Percentiles rank a stretch among this genome's conserved stretches.
These are phyloP conservation scores for Amanita inopinata DNA, from an alignment of 768 basidiomycete species.

Conservation along the genomic window DNA sequence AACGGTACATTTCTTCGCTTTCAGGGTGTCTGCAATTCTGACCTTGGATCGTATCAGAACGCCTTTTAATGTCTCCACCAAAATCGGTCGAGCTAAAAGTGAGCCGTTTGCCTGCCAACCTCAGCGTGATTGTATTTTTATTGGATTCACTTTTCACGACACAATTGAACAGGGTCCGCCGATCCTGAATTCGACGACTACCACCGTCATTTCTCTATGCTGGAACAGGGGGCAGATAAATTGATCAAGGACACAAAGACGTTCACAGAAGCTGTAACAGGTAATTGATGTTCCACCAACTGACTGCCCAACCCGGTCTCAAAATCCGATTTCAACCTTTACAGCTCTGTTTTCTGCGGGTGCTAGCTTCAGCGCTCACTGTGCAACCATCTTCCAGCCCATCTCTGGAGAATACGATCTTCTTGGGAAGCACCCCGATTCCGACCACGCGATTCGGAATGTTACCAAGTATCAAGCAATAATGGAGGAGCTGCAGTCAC, in stretches of 20 bases:
- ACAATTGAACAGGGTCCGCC: constrained; percentile 43
- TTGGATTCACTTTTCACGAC: background rate
- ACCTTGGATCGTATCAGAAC: constrained; percentile 42
- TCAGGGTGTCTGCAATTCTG: background rate
- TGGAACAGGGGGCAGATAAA: constrained; percentile 82
- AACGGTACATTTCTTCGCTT: constrained; percentile 40
- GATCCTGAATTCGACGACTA: constrained; percentile 91
- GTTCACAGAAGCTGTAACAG: constrained; percentile 74
- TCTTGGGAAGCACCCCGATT: constrained; percentile 66
- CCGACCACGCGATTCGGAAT: constrained; percentile 68
- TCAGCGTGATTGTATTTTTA: background rate
- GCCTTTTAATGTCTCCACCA: constrained; percentile 81
- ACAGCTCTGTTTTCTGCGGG: constrained; percentile 61
- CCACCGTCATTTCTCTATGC: constrained; percentile 59
- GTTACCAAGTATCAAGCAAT: constrained; percentile 61
- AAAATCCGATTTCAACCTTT: constrained; percentile 3
- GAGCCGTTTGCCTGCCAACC: constrained; percentile 18
- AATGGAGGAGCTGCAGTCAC: constrained; percentile 75
- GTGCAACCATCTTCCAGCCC: constrained; percentile 53
- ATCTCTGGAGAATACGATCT: constrained; percentile 72
- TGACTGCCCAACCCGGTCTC: background rate
- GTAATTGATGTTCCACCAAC: constrained; percentile 24
- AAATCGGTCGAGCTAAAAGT: constrained; percentile 93
- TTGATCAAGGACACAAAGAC: constrained; percentile 85
- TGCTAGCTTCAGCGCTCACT: constrained; percentile 54